These are phyloP conservation scores for Geotrichum candidum DNA, from an alignment of 1,139 yeast species.

Conservation along the genomic window DNA sequence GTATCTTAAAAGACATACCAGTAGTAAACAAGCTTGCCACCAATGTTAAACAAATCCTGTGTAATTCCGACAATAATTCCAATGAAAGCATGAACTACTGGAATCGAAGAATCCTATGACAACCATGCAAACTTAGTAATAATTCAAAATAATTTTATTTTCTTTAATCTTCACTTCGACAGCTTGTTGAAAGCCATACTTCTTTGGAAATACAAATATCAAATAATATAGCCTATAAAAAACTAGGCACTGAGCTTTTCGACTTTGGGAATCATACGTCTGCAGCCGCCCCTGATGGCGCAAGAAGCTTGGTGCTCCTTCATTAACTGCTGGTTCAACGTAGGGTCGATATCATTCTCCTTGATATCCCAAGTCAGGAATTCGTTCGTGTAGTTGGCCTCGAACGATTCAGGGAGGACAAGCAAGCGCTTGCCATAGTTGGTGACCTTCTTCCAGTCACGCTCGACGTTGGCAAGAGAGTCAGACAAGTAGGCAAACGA, in stretches of 20 bases:
- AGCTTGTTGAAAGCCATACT: background rate
- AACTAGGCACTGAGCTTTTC: background rate
- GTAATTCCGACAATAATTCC: too few relatives aligned
- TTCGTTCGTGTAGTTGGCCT: conserved; percentile 48
- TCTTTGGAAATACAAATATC: background rate
- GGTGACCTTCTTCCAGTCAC: conserved; percentile 55
- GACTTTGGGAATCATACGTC: conserved; percentile 37
- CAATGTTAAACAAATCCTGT: too few relatives aligned
- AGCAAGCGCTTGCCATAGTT: conserved; percentile 51
- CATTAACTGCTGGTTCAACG: conserved; percentile 45
- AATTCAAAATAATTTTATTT: background rate
- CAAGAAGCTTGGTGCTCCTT: conserved; percentile 44
- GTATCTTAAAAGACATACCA: too few relatives aligned
- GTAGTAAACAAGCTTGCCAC: too few relatives aligned
- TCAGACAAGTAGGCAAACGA: conserved; percentile 52
- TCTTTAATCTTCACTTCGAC: background rate
- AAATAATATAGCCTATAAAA: background rate
- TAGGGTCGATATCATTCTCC: conserved; percentile 36
- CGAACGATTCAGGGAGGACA: conserved; percentile 46
- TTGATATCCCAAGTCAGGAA: conserved; percentile 49
- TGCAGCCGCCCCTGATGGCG: conserved; percentile 46
- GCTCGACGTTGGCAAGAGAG: conserved; percentile 48
- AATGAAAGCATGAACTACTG: too few relatives aligned
- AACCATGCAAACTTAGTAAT: background rate
- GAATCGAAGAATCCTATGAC: too few relatives aligned